Evolutionary conservation across 2,329 filamentous ascomycete species (phyloP).

Genomic region (Clonostachys rhizophaga): DNA sequence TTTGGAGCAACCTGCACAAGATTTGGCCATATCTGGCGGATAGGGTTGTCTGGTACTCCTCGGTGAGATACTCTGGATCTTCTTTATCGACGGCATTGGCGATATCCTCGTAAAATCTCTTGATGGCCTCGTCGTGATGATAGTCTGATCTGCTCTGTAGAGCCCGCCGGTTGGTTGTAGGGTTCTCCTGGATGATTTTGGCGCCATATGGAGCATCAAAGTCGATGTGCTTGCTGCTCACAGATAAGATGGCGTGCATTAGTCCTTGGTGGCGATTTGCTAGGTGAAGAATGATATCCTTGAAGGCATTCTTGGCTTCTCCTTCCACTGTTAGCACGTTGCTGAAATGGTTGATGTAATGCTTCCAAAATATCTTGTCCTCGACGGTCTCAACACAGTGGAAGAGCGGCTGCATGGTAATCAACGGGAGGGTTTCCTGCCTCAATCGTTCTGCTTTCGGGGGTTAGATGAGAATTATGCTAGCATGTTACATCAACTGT

Average conservation of each 20-base stretch:
- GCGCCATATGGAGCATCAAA: conserved; percentile 50
- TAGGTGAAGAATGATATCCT: conserved; percentile 77
- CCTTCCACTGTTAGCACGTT: conserved; percentile 77
- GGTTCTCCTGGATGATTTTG: conserved; percentile 45
- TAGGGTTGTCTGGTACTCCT: conserved; percentile 37
- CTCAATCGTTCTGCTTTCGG: conserved; percentile 38
- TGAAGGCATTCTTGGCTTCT: conserved; percentile 79
- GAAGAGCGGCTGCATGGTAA: conserved; percentile 64
- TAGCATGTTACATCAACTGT: neutral
- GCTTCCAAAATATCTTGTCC: conserved; percentile 76
- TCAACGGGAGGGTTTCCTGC: conserved; percentile 42
- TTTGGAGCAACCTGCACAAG: conserved; percentile 55
- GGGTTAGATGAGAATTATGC: neutral
- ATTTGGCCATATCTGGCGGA: conserved; percentile 59
- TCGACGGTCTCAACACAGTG: conserved; percentile 76
- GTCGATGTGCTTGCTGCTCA: conserved; percentile 75
- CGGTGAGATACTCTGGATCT: conserved; percentile 29
- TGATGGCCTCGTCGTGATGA: conserved; percentile 51
- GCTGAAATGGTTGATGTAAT: conserved; percentile 78
- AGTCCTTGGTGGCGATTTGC: conserved; percentile 74
- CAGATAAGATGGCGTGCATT: conserved; percentile 85
- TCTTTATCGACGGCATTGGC: conserved; percentile 31
- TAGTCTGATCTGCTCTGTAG: conserved; percentile 47
- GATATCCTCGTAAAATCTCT: conserved; percentile 44
- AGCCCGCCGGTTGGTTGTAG: conserved; percentile 36